phyloP scores from a whole-genome alignment of 345 rosid species.

The Eucalyptus melliodora region DNA sequence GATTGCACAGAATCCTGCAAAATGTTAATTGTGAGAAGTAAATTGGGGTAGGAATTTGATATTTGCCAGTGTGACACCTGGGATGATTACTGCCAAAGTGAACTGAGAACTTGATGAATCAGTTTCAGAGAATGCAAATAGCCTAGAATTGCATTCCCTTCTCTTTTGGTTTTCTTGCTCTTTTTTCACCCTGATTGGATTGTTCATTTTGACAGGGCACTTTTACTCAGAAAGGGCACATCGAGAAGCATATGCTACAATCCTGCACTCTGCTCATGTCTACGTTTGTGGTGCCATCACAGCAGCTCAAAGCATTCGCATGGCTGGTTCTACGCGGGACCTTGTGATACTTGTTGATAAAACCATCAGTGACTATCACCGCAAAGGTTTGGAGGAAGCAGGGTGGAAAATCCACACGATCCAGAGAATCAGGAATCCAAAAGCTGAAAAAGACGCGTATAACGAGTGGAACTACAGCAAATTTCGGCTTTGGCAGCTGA shows the following conservation, averaged over 20 bases:
- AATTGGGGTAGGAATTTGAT: background rate
- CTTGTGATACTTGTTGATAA: slow-evolving; percentile 82
- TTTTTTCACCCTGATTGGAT: background rate
- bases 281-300: slow-evolving; percentile 88
- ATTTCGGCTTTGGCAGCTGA: slow-evolving; percentile 88
- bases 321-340: slow-evolving; percentile 83
- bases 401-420: slow-evolving; percentile 83
- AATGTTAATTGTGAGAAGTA: background rate
- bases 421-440: slow-evolving; percentile 75
- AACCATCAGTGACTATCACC: slow-evolving; percentile 52
- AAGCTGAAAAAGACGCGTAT: slow-evolving; percentile 66
- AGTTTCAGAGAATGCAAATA: background rate
- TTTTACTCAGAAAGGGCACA: slow-evolving; percentile 46
- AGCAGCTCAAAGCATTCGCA: slow-evolving; percentile 83
- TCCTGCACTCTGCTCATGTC: slow-evolving; percentile 73
- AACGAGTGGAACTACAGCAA: slow-evolving; percentile 94
- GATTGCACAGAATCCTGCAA: background rate
- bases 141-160: background rate
- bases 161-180: background rate
- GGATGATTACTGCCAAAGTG: background rate
- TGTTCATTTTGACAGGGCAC: slow-evolving; percentile 29
- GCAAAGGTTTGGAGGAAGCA: slow-evolving; percentile 65
- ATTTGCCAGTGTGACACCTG: background rate
- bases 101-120: background rate
- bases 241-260: slow-evolving; percentile 79